Evolutionary conservation across 2,329 filamentous ascomycete species (phyloP).

Genomic region (Hymenoscyphus linearis): DNA sequence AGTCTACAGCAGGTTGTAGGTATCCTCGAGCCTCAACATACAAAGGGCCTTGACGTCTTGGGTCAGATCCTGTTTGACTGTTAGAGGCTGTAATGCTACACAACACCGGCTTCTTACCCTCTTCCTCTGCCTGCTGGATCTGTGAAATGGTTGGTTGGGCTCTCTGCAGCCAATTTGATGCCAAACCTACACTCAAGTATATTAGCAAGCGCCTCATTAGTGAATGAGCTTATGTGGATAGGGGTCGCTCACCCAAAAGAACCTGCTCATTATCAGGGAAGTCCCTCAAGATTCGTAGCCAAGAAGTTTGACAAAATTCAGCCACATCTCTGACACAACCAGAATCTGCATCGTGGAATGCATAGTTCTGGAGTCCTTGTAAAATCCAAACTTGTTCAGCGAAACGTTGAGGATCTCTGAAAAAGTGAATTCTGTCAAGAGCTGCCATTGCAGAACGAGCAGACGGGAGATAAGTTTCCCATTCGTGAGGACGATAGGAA

Average conservation of each 20-base stretch:
- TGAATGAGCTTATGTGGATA: neutral
- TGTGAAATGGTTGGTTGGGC: constrained; percentile 44
- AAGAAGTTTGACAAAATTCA: constrained; percentile 44
- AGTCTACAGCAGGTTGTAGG: constrained; percentile 46
- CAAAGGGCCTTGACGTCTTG: constrained; percentile 33
- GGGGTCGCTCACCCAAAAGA: constrained; percentile 35
- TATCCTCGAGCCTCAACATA: constrained; percentile 48
- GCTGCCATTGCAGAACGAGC: constrained; percentile 36
- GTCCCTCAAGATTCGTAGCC: constrained; percentile 40
- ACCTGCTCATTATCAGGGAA: constrained; percentile 40
- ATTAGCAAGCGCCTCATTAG: neutral
- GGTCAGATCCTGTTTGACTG: constrained; percentile 29
- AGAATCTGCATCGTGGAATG: constrained; percentile 43
- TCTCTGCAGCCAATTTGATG: constrained; percentile 45
- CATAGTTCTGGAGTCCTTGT: constrained; percentile 42
- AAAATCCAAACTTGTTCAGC: constrained; percentile 39
- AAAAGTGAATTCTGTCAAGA: constrained; percentile 36
- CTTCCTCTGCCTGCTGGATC: constrained; percentile 41
- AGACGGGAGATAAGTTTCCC: constrained; percentile 33
- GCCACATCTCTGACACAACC: constrained; percentile 41
- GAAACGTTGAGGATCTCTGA: constrained; percentile 32
- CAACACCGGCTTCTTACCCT: constrained; percentile 25
- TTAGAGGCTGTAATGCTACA: neutral
- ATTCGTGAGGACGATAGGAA: constrained; percentile 23
- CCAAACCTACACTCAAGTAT: constrained; percentile 37